Conservation (phyloP, 257 asterid species). For the Forsythia suspensa region DNA sequence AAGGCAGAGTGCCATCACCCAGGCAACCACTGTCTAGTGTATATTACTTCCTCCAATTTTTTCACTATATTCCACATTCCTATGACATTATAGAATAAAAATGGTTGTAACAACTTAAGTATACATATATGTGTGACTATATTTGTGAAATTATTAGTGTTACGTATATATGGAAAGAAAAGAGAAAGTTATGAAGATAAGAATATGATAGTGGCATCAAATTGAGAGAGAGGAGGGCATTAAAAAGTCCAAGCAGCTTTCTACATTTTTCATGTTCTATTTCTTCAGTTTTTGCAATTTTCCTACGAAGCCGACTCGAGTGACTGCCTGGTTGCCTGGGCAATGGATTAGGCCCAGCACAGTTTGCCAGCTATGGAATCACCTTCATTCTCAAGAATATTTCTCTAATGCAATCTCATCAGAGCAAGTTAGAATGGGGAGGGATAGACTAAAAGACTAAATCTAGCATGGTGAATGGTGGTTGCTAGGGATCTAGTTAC, state of each 20-base stretch:
- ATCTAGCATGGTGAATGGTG: neutral
- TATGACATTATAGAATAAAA: neutral
- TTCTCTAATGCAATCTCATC: neutral
- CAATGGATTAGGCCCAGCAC: neutral
- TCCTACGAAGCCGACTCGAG: neutral
- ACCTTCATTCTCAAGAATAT: neutral
- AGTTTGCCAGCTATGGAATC: neutral
- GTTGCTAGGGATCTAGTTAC: neutral
- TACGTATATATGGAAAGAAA: neutral
- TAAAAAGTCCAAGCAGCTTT: neutral
- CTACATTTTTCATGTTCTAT: neutral
- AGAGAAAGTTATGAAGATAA: neutral
- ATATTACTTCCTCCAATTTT: neutral
- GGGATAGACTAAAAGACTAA: neutral
- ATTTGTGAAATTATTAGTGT: neutral
- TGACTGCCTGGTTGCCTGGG: neutral
- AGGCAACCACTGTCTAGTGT: neutral
- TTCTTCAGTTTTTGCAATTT: neutral
- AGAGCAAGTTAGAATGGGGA: neutral
- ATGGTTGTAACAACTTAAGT: neutral
- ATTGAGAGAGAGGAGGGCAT: neutral
- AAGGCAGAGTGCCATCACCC: neutral
- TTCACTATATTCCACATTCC: neutral
- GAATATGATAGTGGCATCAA: neutral
- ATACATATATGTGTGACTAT: neutral